Evolutionary conservation across 495 filamentous ascomycete genomes (phyloP), one percentile per base, ranked within the genome.

Genomic region (Lophium mytilinum): DNA sequence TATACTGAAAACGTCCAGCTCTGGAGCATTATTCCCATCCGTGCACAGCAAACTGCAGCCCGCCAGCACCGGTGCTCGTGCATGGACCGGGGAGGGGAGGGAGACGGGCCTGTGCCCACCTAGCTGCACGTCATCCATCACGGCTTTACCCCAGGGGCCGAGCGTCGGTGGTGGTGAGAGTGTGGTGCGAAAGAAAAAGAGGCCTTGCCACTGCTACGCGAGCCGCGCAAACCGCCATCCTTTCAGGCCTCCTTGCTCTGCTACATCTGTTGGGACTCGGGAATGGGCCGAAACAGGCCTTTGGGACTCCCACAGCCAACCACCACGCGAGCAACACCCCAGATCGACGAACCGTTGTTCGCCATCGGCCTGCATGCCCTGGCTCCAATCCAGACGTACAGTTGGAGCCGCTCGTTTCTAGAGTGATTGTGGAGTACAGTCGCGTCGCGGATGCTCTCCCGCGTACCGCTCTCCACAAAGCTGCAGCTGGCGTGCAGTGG

Each of bases 301-400:
- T 14, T 14, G 18, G 12, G 15, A 24, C 21, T 24, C 33, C 33
- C 1, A 24, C 14, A 48, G 14, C 45, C 45, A 48, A 48, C 21
- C 45, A 24, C 45, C 15, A 30, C 9, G 17, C 24, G 24, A 30
- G 24, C 24, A 30, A 2, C 24, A 30, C 24, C 24, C 24, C 24
- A 30, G 45, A 48, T 48, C 45, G 45, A 48, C 45, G 45, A 48
- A 48, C 45, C 14, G 17, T 9, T 24, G 45, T 48, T 48, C 45
- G 17, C 45, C 45, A 19, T 48, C 21, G 33, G 17, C 21, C 21
- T 48, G 45, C 14, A 47, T 17, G 18, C 43, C 43, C 18, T 47
- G 3, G 10, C 12, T 48, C 45, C 45, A 33, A 48, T 24, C 45
- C 19, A 24, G 3, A 18, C 6, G 9, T 10, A 24, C 21, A 10